phyloP scores from a whole-genome alignment of 106 monocot genomes.

The Amphibolis antarctica region DNA sequence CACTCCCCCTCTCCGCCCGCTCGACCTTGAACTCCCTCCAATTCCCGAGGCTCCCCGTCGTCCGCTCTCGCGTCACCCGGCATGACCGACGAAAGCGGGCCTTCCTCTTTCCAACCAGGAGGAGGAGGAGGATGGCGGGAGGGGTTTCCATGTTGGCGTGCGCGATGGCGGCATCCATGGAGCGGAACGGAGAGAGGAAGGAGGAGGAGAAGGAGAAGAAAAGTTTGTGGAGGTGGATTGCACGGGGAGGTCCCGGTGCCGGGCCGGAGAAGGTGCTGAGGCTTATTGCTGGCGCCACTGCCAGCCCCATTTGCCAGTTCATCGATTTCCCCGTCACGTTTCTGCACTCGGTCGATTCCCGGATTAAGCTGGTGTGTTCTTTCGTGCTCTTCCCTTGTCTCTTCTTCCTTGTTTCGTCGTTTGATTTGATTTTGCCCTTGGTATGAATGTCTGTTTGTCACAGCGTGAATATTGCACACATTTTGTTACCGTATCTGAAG shows the following conservation, averaged over 20 bases:
- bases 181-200: not conserved
- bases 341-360: slow-evolving; percentile 35
- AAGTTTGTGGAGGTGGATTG: slow-evolving; percentile 4
- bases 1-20: too few species aligned
- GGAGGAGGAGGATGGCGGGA: not conserved
- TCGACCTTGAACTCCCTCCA: too few species aligned
- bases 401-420: not conserved
- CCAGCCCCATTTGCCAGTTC: slow-evolving; percentile 30
- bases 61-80: too few species aligned
- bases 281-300: slow-evolving; percentile 21
- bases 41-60: too few species aligned
- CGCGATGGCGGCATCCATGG: not conserved
- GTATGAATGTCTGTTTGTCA: too few species aligned
- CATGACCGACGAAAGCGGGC: not conserved
- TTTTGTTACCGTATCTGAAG: too few species aligned
- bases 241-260: not conserved
- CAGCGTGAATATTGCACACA: not conserved
- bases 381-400: not conserved
- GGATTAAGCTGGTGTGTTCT: slow-evolving; percentile 72
- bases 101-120: not conserved
- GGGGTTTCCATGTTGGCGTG: not conserved
- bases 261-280: slow-evolving; percentile 18
- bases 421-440: too few species aligned
- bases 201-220: slow-evolving; percentile 1
- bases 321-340: slow-evolving; percentile 20